These are phyloP conservation scores for Nevesoporus exiguus DNA, from an alignment of 768 basidiomycete species.

Conservation along the genomic window DNA sequence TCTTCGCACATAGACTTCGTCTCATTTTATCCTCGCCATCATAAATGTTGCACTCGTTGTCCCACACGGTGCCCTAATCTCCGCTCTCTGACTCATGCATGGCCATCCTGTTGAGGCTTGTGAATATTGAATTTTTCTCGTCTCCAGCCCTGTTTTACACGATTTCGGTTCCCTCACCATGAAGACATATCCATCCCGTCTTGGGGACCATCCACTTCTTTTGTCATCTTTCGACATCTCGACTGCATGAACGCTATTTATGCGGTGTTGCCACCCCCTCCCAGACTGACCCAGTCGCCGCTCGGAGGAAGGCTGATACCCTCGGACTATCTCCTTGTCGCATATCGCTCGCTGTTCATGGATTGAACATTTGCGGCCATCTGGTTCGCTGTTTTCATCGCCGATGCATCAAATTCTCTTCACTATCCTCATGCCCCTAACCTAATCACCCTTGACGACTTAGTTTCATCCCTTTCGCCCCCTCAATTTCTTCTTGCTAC, in stretches of 20 bases:
- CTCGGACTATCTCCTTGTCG: conserved; percentile 29
- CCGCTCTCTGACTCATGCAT: conserved; percentile 38
- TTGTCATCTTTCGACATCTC: conserved; percentile 29
- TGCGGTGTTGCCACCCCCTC: conserved; percentile 22
- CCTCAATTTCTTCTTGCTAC: conserved; percentile 38
- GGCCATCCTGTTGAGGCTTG: conserved; percentile 33
- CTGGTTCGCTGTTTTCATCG: conserved; percentile 27
- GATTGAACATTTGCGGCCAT: conserved; percentile 33
- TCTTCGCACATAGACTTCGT: conserved; percentile 27
- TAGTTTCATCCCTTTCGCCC: conserved; percentile 32
- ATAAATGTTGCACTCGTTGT: conserved; percentile 31
- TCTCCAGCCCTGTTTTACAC: conserved; percentile 23
- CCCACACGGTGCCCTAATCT: conserved; percentile 37
- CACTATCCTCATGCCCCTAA: conserved; percentile 33
- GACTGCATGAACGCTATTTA: conserved; percentile 31
- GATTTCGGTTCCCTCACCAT: conserved; percentile 29
- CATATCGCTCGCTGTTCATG: conserved; percentile 34
- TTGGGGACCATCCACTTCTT: conserved; percentile 38
- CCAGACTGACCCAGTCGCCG: conserved; percentile 23
- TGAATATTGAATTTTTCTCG: conserved; percentile 35
- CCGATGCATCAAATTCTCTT: conserved; percentile 33
- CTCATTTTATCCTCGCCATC: conserved; percentile 22
- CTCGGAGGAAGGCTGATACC: conserved; percentile 29
- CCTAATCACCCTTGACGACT: conserved; percentile 36
- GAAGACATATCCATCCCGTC: conserved; percentile 70